Conservation (phyloP, 345 rosid species). For the Xanthoceras sorbifolium region DNA sequence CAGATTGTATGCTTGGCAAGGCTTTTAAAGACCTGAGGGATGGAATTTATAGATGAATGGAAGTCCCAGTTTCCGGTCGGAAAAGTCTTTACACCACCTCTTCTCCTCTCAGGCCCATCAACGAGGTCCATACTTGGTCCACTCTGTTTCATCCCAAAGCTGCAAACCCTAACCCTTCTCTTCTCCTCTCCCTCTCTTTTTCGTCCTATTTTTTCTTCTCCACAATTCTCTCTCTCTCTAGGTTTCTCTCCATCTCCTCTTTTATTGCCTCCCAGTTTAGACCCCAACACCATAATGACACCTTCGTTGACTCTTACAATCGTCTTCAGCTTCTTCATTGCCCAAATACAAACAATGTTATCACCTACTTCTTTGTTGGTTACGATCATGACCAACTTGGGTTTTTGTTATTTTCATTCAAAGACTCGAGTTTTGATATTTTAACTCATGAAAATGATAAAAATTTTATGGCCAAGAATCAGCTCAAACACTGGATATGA, state of each 20-base stretch:
- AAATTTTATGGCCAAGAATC: conserved; percentile 25
- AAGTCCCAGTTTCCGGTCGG: conserved; percentile 41
- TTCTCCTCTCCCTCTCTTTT: conserved; percentile 35
- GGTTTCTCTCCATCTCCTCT: conserved; percentile 32
- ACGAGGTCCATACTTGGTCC: conserved; percentile 34
- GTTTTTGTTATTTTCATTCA: conserved; percentile 30
- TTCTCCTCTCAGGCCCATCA: conserved; percentile 31
- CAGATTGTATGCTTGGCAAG: background rate
- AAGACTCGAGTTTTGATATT: conserved; percentile 23
- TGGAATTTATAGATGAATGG: conserved; percentile 34
- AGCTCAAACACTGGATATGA: conserved; percentile 30
- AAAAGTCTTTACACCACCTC: conserved; percentile 33
- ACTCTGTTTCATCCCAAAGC: conserved; percentile 38
- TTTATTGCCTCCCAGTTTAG: conserved; percentile 29
- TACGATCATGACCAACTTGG: conserved; percentile 46
- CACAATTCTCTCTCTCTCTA: conserved; percentile 32
- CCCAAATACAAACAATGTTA: conserved; percentile 16
- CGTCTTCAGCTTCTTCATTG: conserved; percentile 36
- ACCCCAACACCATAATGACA: conserved; percentile 12
- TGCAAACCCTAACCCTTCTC: conserved; percentile 26
- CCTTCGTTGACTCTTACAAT: conserved; percentile 23
- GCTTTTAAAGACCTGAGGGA: background rate
- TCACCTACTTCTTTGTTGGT: conserved; percentile 46
- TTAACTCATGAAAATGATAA: conserved; percentile 18
- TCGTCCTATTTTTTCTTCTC: conserved; percentile 30